Conservation (phyloP, 176 grass and related monocot genomes). For the Paspalum vaginatum region DNA sequence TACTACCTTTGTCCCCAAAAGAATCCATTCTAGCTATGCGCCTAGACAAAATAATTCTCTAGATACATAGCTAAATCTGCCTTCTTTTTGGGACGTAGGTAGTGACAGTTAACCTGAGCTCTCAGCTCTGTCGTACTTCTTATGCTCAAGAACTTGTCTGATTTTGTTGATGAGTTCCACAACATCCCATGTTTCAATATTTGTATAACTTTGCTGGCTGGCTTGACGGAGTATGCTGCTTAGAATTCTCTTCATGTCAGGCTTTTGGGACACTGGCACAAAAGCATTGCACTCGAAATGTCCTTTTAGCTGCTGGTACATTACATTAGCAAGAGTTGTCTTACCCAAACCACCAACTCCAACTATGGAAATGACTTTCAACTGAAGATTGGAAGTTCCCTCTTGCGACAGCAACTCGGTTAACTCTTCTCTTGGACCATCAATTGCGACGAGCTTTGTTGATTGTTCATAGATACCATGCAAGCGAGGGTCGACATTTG, state of each 20-base stretch:
- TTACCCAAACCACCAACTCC: slow-evolving; percentile 41
- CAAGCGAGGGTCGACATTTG: slow-evolving; percentile 26
- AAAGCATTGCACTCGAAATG: slow-evolving; percentile 25
- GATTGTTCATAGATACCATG: slow-evolving; percentile 18
- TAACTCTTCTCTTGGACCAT: slow-evolving; percentile 10
- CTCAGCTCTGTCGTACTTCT: slow-evolving; percentile 3
- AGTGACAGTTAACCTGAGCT: too few species aligned
- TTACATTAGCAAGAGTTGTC: slow-evolving; percentile 30
- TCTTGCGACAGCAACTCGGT: not conserved
- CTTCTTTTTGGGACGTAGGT: too few species aligned
- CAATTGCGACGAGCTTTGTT: not conserved
- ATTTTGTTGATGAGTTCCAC: slow-evolving; percentile 36
- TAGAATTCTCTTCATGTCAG: slow-evolving; percentile 30
- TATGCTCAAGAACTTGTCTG: slow-evolving; percentile 13
- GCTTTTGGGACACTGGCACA: slow-evolving; percentile 29
- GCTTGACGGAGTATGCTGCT: slow-evolving; percentile 38
- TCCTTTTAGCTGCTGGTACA: slow-evolving; percentile 4
- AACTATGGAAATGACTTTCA: slow-evolving; percentile 33
- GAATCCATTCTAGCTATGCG: too few species aligned
- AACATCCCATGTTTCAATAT: slow-evolving; percentile 15
- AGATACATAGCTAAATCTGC: too few species aligned
- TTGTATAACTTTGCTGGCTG: not conserved
- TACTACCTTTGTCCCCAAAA: too few species aligned
- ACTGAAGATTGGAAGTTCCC: not conserved
- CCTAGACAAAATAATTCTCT: too few species aligned